A percentile compares a stretch with the other conserved stretches of the same genome.
phyloP scores from a whole-genome alignment of 805 yeast genomes.

The Grigorovia jiainica region DNA sequence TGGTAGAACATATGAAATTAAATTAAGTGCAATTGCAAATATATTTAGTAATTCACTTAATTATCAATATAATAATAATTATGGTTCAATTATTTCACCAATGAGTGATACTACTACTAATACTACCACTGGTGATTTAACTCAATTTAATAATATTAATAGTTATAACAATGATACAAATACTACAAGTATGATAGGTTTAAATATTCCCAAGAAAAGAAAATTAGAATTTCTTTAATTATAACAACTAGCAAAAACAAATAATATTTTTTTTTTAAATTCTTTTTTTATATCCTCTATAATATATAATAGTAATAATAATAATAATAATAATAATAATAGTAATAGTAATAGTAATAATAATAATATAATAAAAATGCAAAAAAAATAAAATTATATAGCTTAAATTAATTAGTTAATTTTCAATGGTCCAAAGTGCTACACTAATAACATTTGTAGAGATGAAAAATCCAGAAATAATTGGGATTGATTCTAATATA shows the following conservation, averaged over 20 bases:
- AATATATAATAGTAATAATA: too few species aligned
- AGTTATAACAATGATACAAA: not conserved
- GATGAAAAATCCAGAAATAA: slow-evolving; percentile 19
- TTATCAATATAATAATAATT: slow-evolving; percentile 10
- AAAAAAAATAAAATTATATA: too few species aligned
- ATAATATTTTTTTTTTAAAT: too few species aligned
- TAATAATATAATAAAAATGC: too few species aligned
- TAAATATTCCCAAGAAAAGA: not conserved
- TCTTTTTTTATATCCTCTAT: too few species aligned
- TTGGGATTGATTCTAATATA: slow-evolving; percentile 21
- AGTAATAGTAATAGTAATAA: too few species aligned
- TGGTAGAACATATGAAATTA: slow-evolving; percentile 8
- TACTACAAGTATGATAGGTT: not conserved
- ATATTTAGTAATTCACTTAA: slow-evolving; percentile 14
- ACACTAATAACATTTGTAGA: slow-evolving; percentile 19
- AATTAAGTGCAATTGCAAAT: slow-evolving; percentile 14
- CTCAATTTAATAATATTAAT: not conserved
- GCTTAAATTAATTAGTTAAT: too few species aligned
- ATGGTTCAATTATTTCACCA: not conserved
- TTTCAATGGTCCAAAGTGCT: slow-evolving; percentile 18
- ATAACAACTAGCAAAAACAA: too few species aligned
- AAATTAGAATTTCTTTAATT: not conserved
- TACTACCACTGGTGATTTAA: not conserved
- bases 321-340: too few species aligned
- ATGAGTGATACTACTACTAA: slow-evolving; percentile 4